Conservation (phyloP, 2,329 filamentous ascomycete species). For the Fonsecaea nubica region DNA sequence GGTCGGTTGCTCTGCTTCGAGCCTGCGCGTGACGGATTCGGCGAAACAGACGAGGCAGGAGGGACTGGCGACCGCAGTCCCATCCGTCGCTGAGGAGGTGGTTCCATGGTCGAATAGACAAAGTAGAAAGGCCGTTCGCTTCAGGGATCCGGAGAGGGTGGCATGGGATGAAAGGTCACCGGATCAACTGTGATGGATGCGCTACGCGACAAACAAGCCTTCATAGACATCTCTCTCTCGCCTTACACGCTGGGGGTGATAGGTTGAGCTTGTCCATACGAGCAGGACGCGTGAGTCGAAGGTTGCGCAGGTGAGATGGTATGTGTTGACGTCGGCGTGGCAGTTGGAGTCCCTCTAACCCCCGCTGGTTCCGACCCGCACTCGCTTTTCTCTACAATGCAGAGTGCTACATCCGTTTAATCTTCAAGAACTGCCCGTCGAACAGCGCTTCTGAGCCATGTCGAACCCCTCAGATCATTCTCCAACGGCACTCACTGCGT, state of each 20-base stretch:
- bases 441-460: constrained; percentile 1
- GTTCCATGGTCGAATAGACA: constrained; percentile 21
- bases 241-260: neutral
- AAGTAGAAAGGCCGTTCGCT: neutral
- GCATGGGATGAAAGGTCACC: constrained; percentile 8
- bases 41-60: constrained; percentile 37
- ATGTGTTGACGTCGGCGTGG: neutral
- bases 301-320: constrained; percentile 2
- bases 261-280: neutral
- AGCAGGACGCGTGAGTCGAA: neutral
- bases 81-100: constrained; percentile 33
- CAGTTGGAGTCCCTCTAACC: constrained; percentile 1
- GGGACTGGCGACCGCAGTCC: constrained; percentile 37
- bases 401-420: neutral
- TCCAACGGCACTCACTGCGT: constrained; percentile 22
- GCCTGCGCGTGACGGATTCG: constrained; percentile 33
- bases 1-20: constrained; percentile 45
- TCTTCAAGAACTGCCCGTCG: neutral
- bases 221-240: constrained; percentile 1
- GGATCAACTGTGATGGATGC: constrained; percentile 1
- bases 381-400: neutral
- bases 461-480: neutral
- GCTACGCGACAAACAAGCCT: neutral
- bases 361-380: neutral
- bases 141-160: neutral